These are phyloP conservation scores for Rubia yunnanensis DNA, from an alignment of 257 asterid species.

Conservation along the genomic window DNA sequence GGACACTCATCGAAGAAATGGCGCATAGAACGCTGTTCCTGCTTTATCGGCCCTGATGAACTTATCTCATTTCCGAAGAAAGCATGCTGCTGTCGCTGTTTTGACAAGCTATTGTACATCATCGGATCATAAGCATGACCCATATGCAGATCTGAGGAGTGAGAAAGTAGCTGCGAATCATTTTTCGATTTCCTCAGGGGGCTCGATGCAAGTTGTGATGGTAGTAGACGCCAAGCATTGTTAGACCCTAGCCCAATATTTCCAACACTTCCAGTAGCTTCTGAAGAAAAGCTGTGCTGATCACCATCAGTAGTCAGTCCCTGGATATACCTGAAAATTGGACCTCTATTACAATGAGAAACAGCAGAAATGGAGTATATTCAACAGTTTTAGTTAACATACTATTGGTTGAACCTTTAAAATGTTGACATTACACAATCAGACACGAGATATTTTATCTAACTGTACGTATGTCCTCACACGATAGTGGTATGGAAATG, in stretches of 20 bases:
- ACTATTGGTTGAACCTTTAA: not conserved
- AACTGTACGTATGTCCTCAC: not conserved
- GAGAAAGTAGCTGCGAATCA: slow-evolving; percentile 37
- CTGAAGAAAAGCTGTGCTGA: slow-evolving; percentile 45
- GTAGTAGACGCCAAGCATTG: slow-evolving; percentile 53
- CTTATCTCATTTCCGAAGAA: slow-evolving; percentile 49
- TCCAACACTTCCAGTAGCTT: slow-evolving; percentile 46
- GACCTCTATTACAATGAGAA: not conserved
- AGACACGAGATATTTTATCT: not conserved
- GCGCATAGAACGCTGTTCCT: slow-evolving; percentile 63
- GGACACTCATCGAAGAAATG: slow-evolving; percentile 94
- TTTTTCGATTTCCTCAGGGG: slow-evolving; percentile 39
- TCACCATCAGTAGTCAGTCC: slow-evolving; percentile 45
- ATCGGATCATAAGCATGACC: slow-evolving; percentile 39
- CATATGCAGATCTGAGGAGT: slow-evolving; percentile 35
- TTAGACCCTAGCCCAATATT: slow-evolving; percentile 49
- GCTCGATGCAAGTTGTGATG: slow-evolving; percentile 56
- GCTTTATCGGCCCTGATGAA: slow-evolving; percentile 43
- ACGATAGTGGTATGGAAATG: not conserved
- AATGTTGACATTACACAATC: not conserved
- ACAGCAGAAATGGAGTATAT: not conserved
- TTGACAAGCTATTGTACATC: slow-evolving; percentile 35
- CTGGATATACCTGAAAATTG: slow-evolving; percentile 44
- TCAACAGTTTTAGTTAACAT: not conserved
- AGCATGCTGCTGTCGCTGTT: slow-evolving; percentile 61